Evolutionary conservation across 208 protist genomes (phyloP).

Genomic region (Crithidia fasciculata): DNA sequence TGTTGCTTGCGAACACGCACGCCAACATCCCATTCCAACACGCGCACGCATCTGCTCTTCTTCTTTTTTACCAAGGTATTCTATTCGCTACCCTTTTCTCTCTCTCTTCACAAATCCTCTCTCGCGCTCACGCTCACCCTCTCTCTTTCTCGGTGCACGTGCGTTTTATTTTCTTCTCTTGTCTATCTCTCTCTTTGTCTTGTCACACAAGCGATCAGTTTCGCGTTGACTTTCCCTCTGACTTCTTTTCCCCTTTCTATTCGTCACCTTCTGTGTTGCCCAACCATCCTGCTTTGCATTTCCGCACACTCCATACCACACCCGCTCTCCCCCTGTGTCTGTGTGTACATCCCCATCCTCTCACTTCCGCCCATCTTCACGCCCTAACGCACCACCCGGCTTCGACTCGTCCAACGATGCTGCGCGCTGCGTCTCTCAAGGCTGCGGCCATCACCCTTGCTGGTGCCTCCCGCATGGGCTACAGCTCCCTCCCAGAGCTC

Average conservation of each 20-base stretch:
- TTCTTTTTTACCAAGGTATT: not conserved
- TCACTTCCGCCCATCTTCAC: not conserved
- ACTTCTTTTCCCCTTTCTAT: not conserved
- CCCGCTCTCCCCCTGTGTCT: not conserved
- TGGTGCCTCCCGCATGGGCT: constrained; percentile 28
- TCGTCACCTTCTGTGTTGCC: not conserved
- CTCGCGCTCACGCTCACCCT: not conserved
- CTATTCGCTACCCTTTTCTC: not conserved
- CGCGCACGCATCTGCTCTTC: too few species aligned
- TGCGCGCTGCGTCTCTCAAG: constrained; percentile 25
- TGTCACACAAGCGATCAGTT: not conserved
- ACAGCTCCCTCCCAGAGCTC: constrained; percentile 65
- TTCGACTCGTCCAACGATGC: not conserved
- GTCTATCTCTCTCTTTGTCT: not conserved
- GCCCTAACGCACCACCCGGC: too few species aligned
- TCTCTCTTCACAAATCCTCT: not conserved
- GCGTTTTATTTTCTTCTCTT: too few species aligned
- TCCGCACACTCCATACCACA: too few species aligned
- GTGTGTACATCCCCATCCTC: not conserved
- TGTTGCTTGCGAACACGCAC: not conserved
- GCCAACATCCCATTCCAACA: too few species aligned
- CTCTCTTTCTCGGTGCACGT: not conserved
- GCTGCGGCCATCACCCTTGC: constrained; percentile 12
- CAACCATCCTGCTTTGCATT: not conserved
- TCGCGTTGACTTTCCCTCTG: not conserved